Evolutionary conservation across 495 filamentous ascomycete genomes (phyloP), one percentile per base, ranked within the genome.

Genomic region (Penicillium bialowiezense): DNA sequence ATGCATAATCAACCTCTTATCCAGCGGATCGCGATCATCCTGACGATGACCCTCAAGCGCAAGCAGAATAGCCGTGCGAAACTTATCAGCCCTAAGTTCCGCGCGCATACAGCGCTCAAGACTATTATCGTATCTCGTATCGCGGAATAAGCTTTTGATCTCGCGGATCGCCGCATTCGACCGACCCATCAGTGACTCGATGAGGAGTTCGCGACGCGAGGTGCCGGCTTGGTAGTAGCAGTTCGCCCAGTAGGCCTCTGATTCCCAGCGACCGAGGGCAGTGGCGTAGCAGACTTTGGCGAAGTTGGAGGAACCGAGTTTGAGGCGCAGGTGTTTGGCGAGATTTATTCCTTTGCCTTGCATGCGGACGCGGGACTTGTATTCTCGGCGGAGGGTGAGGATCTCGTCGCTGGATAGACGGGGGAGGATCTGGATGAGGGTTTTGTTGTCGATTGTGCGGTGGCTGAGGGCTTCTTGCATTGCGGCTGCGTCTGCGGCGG

Each of bases 221-320:
- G 87, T 89, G 52, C 89, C 85, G 29, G 87, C 85, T 63, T 97
- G 93, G 71, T 97, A 98, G 84, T 91, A 98, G 69, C 89, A 95
- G 60, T 97, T 98, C 37, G 95, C 92, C 90, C 93, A 98, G 75
- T 93, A 97, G 1, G 89, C 91, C 65, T 98, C 93, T 43, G 81
- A 84, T 72, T 97, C 93, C 87, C 90, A 98, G 37, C 82, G 77
- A 2, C 95, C 93, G 1, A 97, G 81, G 8, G 93, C 92, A 6
- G 88, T 90, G 5, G 89, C 87, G 63, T 96, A 97, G 59, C 83
- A 87, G 8, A 87, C 84, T 65, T 97, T 97, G 68, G 90, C 90
- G 48, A 97, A 86, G 44, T 69, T 56, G 58, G 89, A 89, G 57
- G 85, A 82, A 12, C 86, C 81, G 7, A 87, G 77, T 36, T 82